phyloP scores from a whole-genome alignment of 768 basidiomycete genomes.

The Trametes coccinea region DNA sequence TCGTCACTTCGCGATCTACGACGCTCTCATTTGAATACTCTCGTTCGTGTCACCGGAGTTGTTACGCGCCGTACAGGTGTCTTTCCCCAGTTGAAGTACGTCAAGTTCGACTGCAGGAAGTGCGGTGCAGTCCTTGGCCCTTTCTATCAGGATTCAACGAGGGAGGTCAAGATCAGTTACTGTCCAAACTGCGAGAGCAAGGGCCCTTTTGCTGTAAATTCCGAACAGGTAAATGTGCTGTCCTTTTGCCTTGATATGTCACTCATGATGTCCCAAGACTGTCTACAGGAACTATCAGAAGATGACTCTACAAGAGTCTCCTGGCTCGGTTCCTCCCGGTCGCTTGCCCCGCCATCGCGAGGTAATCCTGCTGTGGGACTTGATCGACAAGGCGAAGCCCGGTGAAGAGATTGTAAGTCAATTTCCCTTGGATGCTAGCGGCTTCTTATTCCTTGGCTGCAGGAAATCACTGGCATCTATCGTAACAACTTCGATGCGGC shows the following conservation, averaged over 20 bases:
- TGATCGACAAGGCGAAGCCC: constrained; percentile 97
- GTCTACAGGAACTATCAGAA: constrained; percentile 99
- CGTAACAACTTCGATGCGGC: constrained; percentile 99
- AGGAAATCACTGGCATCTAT: constrained; percentile 98
- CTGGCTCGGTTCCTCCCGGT: constrained; percentile 96
- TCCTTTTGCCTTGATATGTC: background rate
- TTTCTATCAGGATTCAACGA: constrained; percentile 96
- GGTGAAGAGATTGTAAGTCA: constrained; percentile 90
- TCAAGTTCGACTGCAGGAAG: constrained; percentile 97
- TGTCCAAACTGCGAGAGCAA: constrained; percentile 93
- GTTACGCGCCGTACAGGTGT: constrained; percentile 95
- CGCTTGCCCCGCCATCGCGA: constrained; percentile 96
- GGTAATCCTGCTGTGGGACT: constrained; percentile 95
- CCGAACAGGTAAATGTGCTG: constrained; percentile 74
- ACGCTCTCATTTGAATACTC: constrained; percentile 88
- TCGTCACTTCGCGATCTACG: constrained; percentile 93
- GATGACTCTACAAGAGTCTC: constrained; percentile 97
- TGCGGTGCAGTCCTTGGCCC: constrained; percentile 94
- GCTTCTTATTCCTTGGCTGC: background rate
- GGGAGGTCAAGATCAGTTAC: constrained; percentile 91
- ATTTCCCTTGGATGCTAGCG: background rate
- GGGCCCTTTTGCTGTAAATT: constrained; percentile 95
- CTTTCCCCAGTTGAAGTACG: constrained; percentile 99
- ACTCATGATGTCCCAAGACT: constrained; percentile 56
- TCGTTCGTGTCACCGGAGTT: constrained; percentile 93